These are phyloP conservation scores for Marasmius tenuissimus DNA, from an alignment of 1,284 basidiomycete genomes.

Conservation along the genomic window DNA sequence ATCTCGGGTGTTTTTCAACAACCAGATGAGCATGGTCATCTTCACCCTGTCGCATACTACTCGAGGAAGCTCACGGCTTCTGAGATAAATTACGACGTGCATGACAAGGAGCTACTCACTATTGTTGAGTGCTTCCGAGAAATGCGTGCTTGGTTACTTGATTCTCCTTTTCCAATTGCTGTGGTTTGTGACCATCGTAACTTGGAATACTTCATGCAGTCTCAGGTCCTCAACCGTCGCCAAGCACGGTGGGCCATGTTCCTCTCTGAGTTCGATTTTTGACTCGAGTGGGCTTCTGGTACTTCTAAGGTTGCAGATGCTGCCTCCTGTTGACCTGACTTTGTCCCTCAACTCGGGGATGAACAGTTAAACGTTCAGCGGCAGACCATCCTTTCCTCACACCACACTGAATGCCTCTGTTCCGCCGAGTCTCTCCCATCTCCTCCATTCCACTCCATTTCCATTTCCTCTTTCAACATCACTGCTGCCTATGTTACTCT, in stretches of 20 bases:
- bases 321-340: conserved; percentile 30
- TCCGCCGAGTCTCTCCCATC: neutral
- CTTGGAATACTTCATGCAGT: conserved; percentile 27
- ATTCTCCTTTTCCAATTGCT: conserved; percentile 19
- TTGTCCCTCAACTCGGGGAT: conserved; percentile 34
- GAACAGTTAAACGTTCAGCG: conserved; percentile 19
- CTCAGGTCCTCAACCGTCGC: conserved; percentile 27
- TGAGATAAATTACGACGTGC: conserved; percentile 36
- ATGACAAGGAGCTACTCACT: conserved; percentile 17
- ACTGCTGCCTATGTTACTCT: conserved; percentile 25
- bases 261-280: conserved; percentile 29
- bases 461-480: neutral
- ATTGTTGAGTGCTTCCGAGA: conserved; percentile 32
- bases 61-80: conserved; percentile 28
- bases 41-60: conserved; percentile 32
- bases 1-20: conserved; percentile 30
- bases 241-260: conserved; percentile 36
- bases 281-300: conserved; percentile 29
- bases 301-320: conserved; percentile 32
- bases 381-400: conserved; percentile 21
- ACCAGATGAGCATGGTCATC: conserved; percentile 21
- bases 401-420: conserved; percentile 21
- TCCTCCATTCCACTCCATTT: neutral
- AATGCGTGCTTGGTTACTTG: conserved; percentile 30
- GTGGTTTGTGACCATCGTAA: conserved; percentile 32